phyloP scores from a whole-genome alignment of 1,284 basidiomycete species.

The Ustilago xerochloae region DNA sequence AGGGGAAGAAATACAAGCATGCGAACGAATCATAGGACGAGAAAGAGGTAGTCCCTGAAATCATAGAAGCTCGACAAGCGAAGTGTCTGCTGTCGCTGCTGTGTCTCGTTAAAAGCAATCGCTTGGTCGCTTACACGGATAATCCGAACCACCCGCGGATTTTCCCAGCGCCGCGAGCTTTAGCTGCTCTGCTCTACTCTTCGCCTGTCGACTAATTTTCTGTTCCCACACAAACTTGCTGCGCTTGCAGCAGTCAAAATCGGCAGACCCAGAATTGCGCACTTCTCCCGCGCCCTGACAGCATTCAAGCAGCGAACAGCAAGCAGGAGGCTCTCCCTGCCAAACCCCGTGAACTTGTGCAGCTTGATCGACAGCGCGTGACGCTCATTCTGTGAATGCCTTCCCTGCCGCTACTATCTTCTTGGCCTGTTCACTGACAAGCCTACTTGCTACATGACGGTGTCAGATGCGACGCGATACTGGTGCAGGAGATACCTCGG shows the following conservation, averaged over 20 bases:
- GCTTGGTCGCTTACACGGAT: constrained; percentile 7
- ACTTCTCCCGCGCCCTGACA: too few species aligned
- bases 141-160: constrained; percentile 11
- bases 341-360: neutral
- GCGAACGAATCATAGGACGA: neutral
- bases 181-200: neutral
- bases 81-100: neutral
- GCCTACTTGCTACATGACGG: too few species aligned
- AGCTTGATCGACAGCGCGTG: neutral
- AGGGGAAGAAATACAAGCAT: neutral
- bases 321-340: neutral
- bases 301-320: too few species aligned
- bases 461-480: too few species aligned
- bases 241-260: neutral
- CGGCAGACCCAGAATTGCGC: neutral
- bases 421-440: too few species aligned
- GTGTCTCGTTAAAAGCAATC: neutral
- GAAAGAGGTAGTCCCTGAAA: too few species aligned
- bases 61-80: neutral
- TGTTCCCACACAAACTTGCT: constrained; percentile 2
- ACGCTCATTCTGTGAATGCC: too few species aligned
- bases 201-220: neutral
- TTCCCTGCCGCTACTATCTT: too few species aligned
- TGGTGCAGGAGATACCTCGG: neutral
- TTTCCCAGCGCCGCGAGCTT: neutral